Conservation (phyloP, 352 stramenopile genomes). For the Phytophthora pluvialis region DNA sequence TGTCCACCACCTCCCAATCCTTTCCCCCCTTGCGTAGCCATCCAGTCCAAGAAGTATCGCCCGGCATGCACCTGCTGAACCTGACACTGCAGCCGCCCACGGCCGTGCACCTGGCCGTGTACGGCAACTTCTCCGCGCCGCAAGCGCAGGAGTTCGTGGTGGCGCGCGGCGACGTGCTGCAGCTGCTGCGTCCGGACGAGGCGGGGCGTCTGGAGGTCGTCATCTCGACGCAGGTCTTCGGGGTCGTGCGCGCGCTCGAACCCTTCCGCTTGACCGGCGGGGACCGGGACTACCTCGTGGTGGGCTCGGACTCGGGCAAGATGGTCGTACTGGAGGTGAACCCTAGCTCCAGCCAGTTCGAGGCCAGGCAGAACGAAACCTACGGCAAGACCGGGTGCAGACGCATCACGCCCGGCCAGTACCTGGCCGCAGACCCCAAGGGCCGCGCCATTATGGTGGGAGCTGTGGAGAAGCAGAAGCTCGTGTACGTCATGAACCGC, state of each 20-base stretch:
- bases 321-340: conserved; percentile 97
- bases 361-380: conserved; percentile 93
- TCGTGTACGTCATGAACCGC: conserved; percentile 99
- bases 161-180: conserved; percentile 92
- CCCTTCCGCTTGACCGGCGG: conserved; percentile 89
- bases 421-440: conserved; percentile 97
- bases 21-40: conserved; percentile 6
- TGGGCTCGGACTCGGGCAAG: conserved; percentile 96
- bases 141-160: conserved; percentile 97
- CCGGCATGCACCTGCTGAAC: conserved; percentile 86
- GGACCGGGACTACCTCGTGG: conserved; percentile 95
- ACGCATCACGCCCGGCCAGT: conserved; percentile 97
- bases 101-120: conserved; percentile 83
- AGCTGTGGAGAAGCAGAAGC: conserved; percentile 98
- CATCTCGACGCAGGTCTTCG: conserved; percentile 90
- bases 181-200: conserved; percentile 91
- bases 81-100: conserved; percentile 87
- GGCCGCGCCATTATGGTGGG: conserved; percentile 97
- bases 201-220: conserved; percentile 78
- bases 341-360: conserved; percentile 69
- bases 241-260: conserved; percentile 92
- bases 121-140: conserved; percentile 92
- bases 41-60: conserved; percentile 6
- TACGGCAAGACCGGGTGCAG: conserved; percentile 97
- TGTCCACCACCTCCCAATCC: neutral